These are phyloP conservation scores for Tulasnella sp. DNA, from an alignment of 768 basidiomycete genomes.

Conservation along the genomic window DNA sequence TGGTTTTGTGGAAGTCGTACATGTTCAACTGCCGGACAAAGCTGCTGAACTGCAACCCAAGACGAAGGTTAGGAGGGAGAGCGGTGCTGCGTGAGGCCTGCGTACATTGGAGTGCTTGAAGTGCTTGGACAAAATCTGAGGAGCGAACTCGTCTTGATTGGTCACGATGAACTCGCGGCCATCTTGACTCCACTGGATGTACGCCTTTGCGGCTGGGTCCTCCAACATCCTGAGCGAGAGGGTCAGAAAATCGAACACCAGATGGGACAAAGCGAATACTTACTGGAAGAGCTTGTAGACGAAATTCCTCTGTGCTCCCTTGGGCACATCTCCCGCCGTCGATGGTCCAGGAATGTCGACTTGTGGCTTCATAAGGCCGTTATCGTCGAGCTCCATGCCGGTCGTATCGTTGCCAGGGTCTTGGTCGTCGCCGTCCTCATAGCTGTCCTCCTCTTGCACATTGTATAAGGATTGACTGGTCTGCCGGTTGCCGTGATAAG, in stretches of 20 bases:
- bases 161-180: conserved; percentile 2
- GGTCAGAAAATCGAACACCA: background rate
- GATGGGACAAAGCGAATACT: background rate
- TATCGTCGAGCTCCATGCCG: conserved; percentile 9
- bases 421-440: background rate
- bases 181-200: background rate
- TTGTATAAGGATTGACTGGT: background rate
- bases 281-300: conserved; percentile 72
- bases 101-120: conserved; percentile 17
- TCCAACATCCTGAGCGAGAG: background rate
- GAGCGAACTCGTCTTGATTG: conserved; percentile 12
- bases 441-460: background rate
- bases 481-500: background rate
- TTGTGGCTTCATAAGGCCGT: background rate
- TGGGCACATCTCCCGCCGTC: background rate
- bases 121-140: background rate
- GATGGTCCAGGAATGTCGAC: background rate
- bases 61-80: background rate
- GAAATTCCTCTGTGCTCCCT: conserved; percentile 61
- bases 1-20: conserved; percentile 80
- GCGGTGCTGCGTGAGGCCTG: background rate
- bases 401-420: background rate
- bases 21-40: conserved; percentile 95
- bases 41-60: conserved; percentile 67
- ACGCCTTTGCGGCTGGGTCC: background rate